Evolutionary conservation across 352 stramenopile genomes (phyloP), one percentile per base, ranked within the genome.

Genomic region (Phytophthora brassicae): DNA sequence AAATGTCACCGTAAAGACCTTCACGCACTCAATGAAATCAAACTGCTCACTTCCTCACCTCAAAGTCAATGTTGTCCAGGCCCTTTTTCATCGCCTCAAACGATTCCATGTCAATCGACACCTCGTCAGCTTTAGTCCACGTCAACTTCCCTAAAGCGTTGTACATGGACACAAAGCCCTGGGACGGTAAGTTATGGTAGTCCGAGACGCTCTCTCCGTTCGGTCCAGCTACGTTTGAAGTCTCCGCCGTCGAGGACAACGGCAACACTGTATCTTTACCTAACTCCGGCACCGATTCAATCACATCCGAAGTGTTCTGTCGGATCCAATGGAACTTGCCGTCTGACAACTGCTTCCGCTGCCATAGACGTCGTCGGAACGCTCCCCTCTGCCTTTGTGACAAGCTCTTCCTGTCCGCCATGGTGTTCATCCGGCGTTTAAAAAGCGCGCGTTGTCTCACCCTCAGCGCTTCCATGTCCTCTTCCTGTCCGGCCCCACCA

Each of bases 301-400:
- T 55, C 26, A 77, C 55, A 39, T 81, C 72, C 6, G 68, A 85
- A 39, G 69, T 87, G 60, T 86, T 81, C 61, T 88, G 77, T 12
- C 81, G 79, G 20, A 86, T 68, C 82, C 82, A 91, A 60, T 84
- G 78, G 66, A 90, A 89, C 62, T 86, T 89, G 60, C 80, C 80
- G 53, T 91, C 79, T 4, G 56, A 19, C 22, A 77, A 56, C 41
- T 77, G 68, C 51, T 84, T 86, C 42, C 82, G 80, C 43, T 83
- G 72, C 82, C 82, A 91, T 9, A 91, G 64, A 6, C 77, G 72
- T 14, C 82, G 74, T 28, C 81, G 78, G 58, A 86, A 82, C 41
- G 82, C 82, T 22, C 82, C 82, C 14, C 82, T 80, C 54, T 91
- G 82, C 45, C 80, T 65, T 64, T 89, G 82, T 29, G 76, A 86